These are phyloP conservation scores for Stylonectria norvegica DNA, from an alignment of 2,329 filamentous ascomycete genomes.

Conservation along the genomic window DNA sequence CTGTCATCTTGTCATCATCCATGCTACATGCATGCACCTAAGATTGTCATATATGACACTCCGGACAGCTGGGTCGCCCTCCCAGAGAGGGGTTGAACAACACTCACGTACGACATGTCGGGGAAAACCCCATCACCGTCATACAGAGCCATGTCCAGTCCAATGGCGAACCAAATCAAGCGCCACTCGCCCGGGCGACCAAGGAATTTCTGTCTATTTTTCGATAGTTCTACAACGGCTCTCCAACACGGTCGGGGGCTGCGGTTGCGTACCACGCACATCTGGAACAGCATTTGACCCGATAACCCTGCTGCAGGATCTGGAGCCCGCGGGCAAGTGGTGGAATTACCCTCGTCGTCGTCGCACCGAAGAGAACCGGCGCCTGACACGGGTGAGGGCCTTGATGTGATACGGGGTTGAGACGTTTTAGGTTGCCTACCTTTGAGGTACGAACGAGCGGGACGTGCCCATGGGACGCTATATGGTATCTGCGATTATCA, in stretches of 20 bases:
- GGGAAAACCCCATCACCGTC: neutral
- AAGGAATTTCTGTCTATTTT: constrained; percentile 24
- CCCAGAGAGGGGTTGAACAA: neutral
- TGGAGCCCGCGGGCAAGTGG: neutral
- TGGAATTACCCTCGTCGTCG: neutral
- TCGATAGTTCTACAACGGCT: constrained; percentile 23
- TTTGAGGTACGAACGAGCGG: too few relatives aligned
- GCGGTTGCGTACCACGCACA: constrained; percentile 3
- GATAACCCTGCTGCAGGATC: constrained; percentile 3
- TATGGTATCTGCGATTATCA: too few relatives aligned
- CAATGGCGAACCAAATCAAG: constrained; percentile 12
- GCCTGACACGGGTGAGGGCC: neutral
- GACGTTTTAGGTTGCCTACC: too few relatives aligned
- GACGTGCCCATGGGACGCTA: too few relatives aligned
- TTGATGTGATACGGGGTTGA: neutral
- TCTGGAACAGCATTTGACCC: neutral
- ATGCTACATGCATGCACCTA: constrained; percentile 22
- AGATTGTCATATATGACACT: constrained; percentile 24
- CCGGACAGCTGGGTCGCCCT: constrained; percentile 25
- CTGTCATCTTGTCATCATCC: constrained; percentile 16
- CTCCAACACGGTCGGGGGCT: constrained; percentile 6
- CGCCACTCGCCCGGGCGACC: constrained; percentile 26
- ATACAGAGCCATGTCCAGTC: constrained; percentile 12
- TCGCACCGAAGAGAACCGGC: neutral
- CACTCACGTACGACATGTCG: neutral